Base-by-base conservation (phyloP, 495 filamentous ascomycete species). In the Hypoxylon crocopeplum region DNA sequence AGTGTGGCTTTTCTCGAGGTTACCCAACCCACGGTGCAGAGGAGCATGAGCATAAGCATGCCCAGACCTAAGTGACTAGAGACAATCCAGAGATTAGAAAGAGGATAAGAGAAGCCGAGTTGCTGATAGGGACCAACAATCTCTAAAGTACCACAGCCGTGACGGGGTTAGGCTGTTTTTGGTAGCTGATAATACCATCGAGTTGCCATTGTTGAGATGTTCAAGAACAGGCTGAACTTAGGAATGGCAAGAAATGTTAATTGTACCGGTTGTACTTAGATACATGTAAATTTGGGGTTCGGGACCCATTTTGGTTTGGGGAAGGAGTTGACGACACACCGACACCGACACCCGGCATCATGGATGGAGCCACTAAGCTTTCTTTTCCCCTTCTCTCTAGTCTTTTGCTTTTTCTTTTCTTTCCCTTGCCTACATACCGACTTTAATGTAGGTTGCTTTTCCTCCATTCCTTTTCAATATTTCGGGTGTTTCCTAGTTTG, bases 1-100 rank as follows among this genome's bases (percentile, higher is more conserved):
- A 30, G 45, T 45, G 38, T 50, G 30, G 55, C 42, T 30, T 25
- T 17, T 40, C 42, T 34, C 44, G 27, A 59, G 55, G 22, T 59
- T 59, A 64, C 61, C 61, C 61, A 64, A 64, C 61, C 55, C 61
- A 64, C 48, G 61, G 32, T 55, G 60, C 24, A 44, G 60, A 41
- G 24, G 20, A 22, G 17, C 21, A 16, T 21, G n/a, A n/a, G n/a
- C n/a, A n/a, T n/a, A n/a, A n/a, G n/a, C n/a, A n/a, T 49, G 54
- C 42, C 54, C 41, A 38, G 32, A 22, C 30, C 52, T 44, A 24
- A 34, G 7, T 16, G 13, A 34, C 15, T 24, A 12, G 13, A 40
- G 13, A 21, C 49, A 36, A 8, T 20, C 37, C 15, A 46, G 39
- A 46, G 25, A 40, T 33, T 34, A 48, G 36, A 40, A 25, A 52